Evolutionary conservation across 1,284 basidiomycete species (phyloP).

Genomic region (Ganoderma meredithae): DNA sequence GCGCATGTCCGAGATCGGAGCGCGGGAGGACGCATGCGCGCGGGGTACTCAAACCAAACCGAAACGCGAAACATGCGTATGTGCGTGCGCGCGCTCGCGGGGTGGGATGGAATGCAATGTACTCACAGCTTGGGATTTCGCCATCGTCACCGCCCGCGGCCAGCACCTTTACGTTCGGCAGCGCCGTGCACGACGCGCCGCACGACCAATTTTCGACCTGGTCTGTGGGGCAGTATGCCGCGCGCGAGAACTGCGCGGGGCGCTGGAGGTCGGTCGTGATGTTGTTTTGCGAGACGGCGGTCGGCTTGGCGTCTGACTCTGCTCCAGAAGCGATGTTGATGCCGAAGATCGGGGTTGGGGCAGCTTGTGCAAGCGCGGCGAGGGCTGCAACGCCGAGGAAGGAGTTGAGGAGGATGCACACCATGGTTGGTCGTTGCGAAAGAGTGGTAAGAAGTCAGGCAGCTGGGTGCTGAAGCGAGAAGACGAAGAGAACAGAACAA

Average conservation of each 20-base stretch:
- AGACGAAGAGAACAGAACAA: neutral
- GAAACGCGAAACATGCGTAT: neutral
- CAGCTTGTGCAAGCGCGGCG: slow-evolving; percentile 29
- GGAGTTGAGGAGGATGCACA: slow-evolving; percentile 23
- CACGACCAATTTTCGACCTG: slow-evolving; percentile 46
- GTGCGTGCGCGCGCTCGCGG: neutral
- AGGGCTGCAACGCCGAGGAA: slow-evolving; percentile 25
- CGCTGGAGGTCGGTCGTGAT: slow-evolving; percentile 42
- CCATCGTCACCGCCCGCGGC: slow-evolving; percentile 66
- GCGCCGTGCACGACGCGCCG: slow-evolving; percentile 49
- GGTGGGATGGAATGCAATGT: neutral
- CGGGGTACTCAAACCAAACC: neutral
- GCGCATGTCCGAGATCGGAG: neutral
- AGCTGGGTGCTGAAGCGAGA: neutral
- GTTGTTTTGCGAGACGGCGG: slow-evolving; percentile 33
- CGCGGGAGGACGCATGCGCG: neutral
- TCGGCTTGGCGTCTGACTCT: slow-evolving; percentile 23
- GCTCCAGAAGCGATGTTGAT: slow-evolving; percentile 34
- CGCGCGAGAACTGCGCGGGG: slow-evolving; percentile 49
- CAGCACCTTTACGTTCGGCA: slow-evolving; percentile 57
- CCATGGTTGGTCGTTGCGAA: slow-evolving; percentile 20
- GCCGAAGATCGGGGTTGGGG: slow-evolving; percentile 36
- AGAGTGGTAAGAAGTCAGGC: neutral
- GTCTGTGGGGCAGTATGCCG: slow-evolving; percentile 49
- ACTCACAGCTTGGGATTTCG: slow-evolving; percentile 28